Percentiles rank a stretch among this genome's conserved stretches.
phyloP scores from a whole-genome alignment of 768 basidiomycete species.

The Epithele typhae region DNA sequence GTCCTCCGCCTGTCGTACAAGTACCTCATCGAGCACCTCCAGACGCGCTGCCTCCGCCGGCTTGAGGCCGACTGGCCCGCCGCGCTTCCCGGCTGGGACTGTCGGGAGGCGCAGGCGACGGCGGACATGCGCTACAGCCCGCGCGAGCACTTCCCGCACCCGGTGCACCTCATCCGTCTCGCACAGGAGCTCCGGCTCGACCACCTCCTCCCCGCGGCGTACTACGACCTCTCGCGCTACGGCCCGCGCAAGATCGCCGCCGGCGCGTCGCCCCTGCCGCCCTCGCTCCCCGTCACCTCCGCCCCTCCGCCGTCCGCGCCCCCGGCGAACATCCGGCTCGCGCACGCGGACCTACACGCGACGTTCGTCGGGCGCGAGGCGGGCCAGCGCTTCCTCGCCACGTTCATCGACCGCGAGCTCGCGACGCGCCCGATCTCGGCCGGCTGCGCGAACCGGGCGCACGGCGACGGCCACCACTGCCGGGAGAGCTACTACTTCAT shows the following conservation, averaged over 20 bases:
- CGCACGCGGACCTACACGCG: constrained; percentile 33
- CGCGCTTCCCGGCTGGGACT: constrained; percentile 66
- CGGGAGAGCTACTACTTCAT: constrained; percentile 73
- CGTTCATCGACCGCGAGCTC: constrained; percentile 56
- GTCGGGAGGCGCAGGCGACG: constrained; percentile 53
- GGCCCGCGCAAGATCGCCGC: constrained; percentile 63
- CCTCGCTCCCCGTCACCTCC: constrained; percentile 10
- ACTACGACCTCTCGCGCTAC: constrained; percentile 73
- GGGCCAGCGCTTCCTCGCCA: constrained; percentile 56
- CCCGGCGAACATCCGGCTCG: constrained; percentile 21
- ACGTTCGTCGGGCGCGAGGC: constrained; percentile 62
- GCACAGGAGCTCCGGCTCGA: constrained; percentile 59
- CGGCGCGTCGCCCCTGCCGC: constrained; percentile 39
- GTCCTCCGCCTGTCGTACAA: constrained; percentile 72
- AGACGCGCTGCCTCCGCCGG: constrained; percentile 53
- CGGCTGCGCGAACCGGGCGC: constrained; percentile 42
- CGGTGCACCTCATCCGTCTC: constrained; percentile 65
- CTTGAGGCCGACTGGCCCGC: constrained; percentile 64
- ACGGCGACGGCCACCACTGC: constrained; percentile 40
- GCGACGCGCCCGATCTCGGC: constrained; percentile 42
- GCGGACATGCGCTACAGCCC: constrained; percentile 45
- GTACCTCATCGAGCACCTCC: constrained; percentile 69
- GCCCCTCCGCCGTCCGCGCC: constrained; percentile 5
- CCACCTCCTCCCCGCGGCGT: constrained; percentile 60
- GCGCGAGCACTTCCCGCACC: constrained; percentile 56